phyloP scores from a whole-genome alignment of 176 grass and related monocot species.

The Paspalum vaginatum region DNA sequence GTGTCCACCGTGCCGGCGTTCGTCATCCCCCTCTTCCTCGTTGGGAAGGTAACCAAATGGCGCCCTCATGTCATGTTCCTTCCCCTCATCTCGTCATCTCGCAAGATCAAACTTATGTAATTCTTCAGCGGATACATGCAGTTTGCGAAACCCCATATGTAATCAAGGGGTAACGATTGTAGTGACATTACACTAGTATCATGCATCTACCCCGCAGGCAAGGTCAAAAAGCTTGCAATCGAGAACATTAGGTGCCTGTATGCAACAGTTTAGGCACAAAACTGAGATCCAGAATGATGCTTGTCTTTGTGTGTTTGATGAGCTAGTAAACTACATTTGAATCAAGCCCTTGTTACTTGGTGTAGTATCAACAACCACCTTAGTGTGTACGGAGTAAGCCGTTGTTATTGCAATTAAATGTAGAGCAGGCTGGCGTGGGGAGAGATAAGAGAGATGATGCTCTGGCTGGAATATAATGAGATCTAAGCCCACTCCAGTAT shows the following conservation, averaged over 20 bases:
- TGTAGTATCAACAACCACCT: no score
- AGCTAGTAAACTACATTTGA: not conserved
- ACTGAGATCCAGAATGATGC: not conserved
- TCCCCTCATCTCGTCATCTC: not conserved
- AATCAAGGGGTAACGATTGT: no score
- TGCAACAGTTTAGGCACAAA: not conserved
- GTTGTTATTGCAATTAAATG: no score
- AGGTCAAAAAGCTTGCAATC: no score
- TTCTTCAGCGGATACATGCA: not conserved
- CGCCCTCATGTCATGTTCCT: not conserved
- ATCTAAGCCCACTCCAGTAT: not conserved
- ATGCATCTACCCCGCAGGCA: not conserved
- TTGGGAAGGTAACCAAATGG: slow-evolving; percentile 64
- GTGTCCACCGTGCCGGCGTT: slow-evolving; percentile 79
- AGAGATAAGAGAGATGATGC: not conserved
- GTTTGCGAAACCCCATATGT: not conserved
- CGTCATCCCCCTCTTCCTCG: slow-evolving; percentile 76
- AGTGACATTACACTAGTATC: not conserved
- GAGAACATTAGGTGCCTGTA: not conserved
- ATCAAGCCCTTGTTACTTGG: no score
- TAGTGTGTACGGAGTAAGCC: no score
- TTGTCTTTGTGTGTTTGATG: not conserved
- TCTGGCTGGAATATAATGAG: not conserved
- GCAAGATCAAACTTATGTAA: not conserved
- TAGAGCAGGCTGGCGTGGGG: not conserved